Percentiles rank a stretch among this genome's conserved stretches.
Evolutionary conservation across 345 rosid genomes (phyloP).

Genomic region (Arabidopsis arenosa): DNA sequence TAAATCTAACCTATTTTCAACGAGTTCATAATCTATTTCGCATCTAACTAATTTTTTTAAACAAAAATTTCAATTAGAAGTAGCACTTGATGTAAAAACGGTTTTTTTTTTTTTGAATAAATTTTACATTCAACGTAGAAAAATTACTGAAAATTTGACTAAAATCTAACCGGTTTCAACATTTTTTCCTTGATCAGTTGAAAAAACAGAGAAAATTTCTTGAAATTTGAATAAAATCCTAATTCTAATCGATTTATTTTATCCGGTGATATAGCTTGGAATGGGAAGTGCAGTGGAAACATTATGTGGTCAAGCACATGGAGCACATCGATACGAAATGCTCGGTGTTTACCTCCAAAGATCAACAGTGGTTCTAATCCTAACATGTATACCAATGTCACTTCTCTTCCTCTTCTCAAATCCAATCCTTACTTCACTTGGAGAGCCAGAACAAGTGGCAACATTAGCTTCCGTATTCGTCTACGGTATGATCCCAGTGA

Average conservation of each 20-base stretch:
- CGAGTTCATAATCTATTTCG: too few relatives aligned
- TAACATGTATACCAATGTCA: slow-evolving; percentile 55
- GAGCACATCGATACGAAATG: slow-evolving; percentile 67
- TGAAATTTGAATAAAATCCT: not conserved
- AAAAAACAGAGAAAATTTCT: not conserved
- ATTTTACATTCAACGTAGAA: too few relatives aligned
- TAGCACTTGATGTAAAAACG: too few relatives aligned
- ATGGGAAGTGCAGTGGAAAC: slow-evolving; percentile 94
- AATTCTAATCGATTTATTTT: not conserved
- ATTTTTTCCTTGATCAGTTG: not conserved
- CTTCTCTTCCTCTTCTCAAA: slow-evolving; percentile 63
- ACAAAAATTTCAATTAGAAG: too few relatives aligned
- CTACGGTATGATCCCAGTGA: slow-evolving; percentile 68
- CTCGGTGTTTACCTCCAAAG: slow-evolving; percentile 77
- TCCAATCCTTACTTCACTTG: slow-evolving; percentile 53
- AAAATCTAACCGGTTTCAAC: not conserved
- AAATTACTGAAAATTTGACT: not conserved
- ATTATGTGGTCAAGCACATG: slow-evolving; percentile 82
- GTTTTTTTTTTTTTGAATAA: too few relatives aligned
- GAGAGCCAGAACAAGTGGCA: slow-evolving; percentile 64
- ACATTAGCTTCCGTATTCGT: slow-evolving; percentile 60
- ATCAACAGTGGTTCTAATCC: slow-evolving; percentile 57
- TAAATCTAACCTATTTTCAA: too few relatives aligned
- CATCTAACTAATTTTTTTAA: too few relatives aligned
- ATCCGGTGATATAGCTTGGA: slow-evolving; percentile 49